phyloP scores from a whole-genome alignment of 345 rosid species.

The Arabis hirsuta region DNA sequence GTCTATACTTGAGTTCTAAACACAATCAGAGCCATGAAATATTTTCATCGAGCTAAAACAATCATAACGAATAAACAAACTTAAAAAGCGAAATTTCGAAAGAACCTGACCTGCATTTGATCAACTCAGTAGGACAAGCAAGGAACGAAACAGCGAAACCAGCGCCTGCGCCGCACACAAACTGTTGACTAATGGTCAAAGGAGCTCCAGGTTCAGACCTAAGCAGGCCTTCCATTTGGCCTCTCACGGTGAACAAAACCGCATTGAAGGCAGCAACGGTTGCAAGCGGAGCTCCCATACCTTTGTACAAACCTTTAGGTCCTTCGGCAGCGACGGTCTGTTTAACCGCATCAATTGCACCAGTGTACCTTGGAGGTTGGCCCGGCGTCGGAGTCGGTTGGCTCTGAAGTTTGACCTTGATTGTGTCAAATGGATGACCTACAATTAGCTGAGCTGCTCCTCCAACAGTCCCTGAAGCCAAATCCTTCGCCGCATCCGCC shows the following conservation, averaged over 20 bases:
- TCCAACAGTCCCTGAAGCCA: slow-evolving; percentile 89
- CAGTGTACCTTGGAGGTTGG: slow-evolving; percentile 68
- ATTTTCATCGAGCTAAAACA: neutral
- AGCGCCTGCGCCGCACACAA: slow-evolving; percentile 87
- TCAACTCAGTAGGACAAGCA: slow-evolving; percentile 97
- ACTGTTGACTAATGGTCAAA: slow-evolving; percentile 79
- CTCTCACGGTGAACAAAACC: slow-evolving; percentile 88
- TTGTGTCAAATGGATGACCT: slow-evolving; percentile 98
- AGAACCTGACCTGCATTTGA: slow-evolving; percentile 84
- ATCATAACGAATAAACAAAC: neutral
- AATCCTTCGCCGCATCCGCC: slow-evolving; percentile 90
- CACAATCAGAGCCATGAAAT: neutral
- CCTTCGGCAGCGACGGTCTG: slow-evolving; percentile 94
- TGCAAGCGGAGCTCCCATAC: slow-evolving; percentile 99
- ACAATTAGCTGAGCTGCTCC: slow-evolving; percentile 88
- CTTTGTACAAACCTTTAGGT: slow-evolving; percentile 88
- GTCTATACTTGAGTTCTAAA: too few relatives aligned
- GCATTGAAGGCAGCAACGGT: slow-evolving; percentile 99
- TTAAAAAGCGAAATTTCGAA: neutral
- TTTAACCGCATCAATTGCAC: slow-evolving; percentile 90
- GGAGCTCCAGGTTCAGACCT: slow-evolving; percentile 87
- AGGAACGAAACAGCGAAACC: slow-evolving; percentile 94
- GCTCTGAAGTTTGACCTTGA: slow-evolving; percentile 99
- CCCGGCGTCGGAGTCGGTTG: slow-evolving; percentile 86
- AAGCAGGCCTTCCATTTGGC: slow-evolving; percentile 84